Conservation (phyloP, 2,329 filamentous ascomycete genomes). For the Tolypocladium capitatum region DNA sequence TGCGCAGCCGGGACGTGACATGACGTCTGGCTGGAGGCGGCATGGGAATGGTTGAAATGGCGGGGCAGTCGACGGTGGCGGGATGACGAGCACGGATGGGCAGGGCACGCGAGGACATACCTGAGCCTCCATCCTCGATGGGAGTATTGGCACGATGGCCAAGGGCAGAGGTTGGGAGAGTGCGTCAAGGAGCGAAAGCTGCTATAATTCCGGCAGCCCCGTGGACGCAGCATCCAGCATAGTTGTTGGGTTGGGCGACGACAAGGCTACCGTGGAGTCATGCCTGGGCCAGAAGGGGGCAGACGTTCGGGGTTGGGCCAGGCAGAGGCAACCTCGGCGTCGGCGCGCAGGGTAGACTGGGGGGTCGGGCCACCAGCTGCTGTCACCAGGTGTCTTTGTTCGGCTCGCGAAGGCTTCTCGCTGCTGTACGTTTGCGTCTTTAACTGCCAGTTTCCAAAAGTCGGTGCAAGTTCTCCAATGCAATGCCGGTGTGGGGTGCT, state of each 20-base stretch:
- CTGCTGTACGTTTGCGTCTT: conserved; percentile 19
- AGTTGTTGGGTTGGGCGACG: conserved; percentile 19
- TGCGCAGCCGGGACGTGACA: not conserved
- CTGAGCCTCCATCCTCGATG: conserved; percentile 32
- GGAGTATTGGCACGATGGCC: conserved; percentile 4
- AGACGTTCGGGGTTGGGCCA: not conserved
- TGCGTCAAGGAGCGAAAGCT: conserved; percentile 17
- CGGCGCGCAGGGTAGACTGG: not conserved
- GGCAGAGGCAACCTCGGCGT: not conserved
- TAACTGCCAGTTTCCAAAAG: conserved; percentile 24
- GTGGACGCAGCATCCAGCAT: conserved; percentile 28
- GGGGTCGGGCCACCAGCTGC: not conserved
- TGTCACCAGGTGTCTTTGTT: not conserved
- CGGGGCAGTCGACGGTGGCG: not conserved
- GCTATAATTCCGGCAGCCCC: conserved; percentile 31
- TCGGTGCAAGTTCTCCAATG: conserved; percentile 24
- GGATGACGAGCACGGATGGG: not conserved
- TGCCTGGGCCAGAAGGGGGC: conserved; percentile 16
- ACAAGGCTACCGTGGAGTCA: conserved; percentile 28
- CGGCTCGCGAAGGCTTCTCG: conserved; percentile 1
- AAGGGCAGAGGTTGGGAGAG: conserved; percentile 3
- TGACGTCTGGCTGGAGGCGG: too few relatives aligned
- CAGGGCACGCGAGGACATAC: conserved; percentile 16
- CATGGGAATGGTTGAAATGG: too few relatives aligned
- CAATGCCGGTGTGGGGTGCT: conserved; percentile 23